Evolutionary conservation across 228 moss, liverwort and hornwort genomes (phyloP).

Genomic region (Sphagnum magellanicum): DNA sequence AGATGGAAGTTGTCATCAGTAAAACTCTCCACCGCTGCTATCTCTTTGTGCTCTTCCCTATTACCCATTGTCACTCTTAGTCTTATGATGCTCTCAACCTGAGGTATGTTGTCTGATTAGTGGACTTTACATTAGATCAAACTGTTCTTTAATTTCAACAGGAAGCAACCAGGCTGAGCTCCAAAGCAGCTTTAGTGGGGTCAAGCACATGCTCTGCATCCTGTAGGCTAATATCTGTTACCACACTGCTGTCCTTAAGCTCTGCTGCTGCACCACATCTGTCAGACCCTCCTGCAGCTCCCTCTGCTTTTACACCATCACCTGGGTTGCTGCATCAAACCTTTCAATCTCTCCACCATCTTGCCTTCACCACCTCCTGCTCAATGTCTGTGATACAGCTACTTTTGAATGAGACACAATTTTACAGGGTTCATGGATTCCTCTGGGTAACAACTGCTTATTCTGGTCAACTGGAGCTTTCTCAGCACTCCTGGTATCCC

Average conservation of each 20-base stretch:
- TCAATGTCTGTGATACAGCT: conserved; percentile 26
- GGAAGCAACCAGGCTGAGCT: conserved; percentile 76
- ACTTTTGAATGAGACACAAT: no score
- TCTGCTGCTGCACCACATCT: conserved; percentile 65
- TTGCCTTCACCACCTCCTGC: conserved; percentile 54
- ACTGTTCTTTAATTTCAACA: conserved; percentile 65
- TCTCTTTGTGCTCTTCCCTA: neutral
- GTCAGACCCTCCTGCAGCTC: conserved; percentile 84
- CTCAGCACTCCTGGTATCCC: conserved; percentile 4
- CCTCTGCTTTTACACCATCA: conserved; percentile 63
- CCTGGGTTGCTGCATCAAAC: conserved; percentile 47
- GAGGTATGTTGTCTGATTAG: no score
- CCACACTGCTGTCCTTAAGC: conserved; percentile 73
- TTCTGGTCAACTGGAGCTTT: neutral
- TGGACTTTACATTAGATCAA: neutral
- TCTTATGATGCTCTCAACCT: no score
- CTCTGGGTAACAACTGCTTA: conserved; percentile 2
- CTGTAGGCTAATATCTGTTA: conserved; percentile 75
- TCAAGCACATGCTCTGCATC: conserved; percentile 74
- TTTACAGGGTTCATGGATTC: neutral
- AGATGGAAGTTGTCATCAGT: neutral
- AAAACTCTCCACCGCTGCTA: neutral
- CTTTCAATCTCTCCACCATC: conserved; percentile 19
- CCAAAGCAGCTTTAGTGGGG: conserved; percentile 69
- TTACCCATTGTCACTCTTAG: neutral